Base-by-base conservation (phyloP, 257 asterid species). In the Paraleonurus japonicus region DNA sequence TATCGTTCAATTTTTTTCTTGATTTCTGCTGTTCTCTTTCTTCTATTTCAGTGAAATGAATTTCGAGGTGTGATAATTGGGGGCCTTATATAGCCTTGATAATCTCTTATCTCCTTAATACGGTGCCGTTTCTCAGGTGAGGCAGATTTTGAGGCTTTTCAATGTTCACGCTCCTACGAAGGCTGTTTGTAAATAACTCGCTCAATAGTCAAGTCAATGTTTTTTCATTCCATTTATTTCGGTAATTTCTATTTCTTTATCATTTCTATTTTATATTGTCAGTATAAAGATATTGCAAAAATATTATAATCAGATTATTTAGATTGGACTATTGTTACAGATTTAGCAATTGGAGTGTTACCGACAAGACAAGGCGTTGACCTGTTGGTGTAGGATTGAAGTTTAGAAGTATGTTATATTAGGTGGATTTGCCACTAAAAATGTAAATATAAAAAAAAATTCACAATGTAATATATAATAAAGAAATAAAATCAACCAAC, bases 111-210 rank as follows among this genome's bases (percentile, higher is more conserved):
- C 30, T 20, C 59, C 11, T 11, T 0, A 1, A 66, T 20, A 81
- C 85, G 81, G 4, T 13, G 86, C 19, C 79, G 79, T 81, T 68
- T 10, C 0, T n/a, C 63, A 50, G 64, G 73, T 43, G 61, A 9
- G 30, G 11, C 45, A 17, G 47, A 53, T 58, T 69, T 50, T 23
- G 47, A 28, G 51, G 74, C 11, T 16, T 66, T 26, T n/a, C 26
- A 59, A n/a, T 37, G 0, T 24, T 59, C 61, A 67, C 83, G 79
- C 77, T 37, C 73, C 26, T 12, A 5, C 1, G 4, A 8, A 17
- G 0, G 47, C 50, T 16, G 65, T 60, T 50, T 65, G 61, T 37
- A 17, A 57, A 13, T 41, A 64, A 58, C 73, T 28, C 62, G 68
- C 73, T 51, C 30, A 17, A 54, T n/a, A 57, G 62, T 57, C 62